Percentiles rank a stretch among this genome's conserved stretches.
These are phyloP conservation scores for Fusarium cicatricum DNA, from an alignment of 2,329 filamentous ascomycete genomes.

Conservation along the genomic window DNA sequence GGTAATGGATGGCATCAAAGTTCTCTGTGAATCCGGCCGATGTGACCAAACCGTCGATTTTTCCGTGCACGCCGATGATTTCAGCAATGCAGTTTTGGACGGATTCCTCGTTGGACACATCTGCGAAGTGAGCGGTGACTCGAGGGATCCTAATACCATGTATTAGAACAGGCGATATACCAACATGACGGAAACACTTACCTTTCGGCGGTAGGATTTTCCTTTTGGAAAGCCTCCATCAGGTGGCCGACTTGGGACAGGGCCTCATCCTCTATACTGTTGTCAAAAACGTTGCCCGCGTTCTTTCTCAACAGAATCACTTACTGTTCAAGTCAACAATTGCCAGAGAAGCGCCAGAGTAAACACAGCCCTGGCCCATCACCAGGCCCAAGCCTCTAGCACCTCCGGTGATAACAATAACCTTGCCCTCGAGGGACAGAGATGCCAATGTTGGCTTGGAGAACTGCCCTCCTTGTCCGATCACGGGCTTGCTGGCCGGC, in stretches of 20 bases:
- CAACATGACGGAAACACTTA: conserved; percentile 45
- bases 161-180: background rate
- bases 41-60: conserved; percentile 92
- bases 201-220: conserved; percentile 78
- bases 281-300: conserved; percentile 6
- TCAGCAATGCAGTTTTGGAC: conserved; percentile 77
- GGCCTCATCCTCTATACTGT: conserved; percentile 79
- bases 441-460: conserved; percentile 84
- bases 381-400: conserved; percentile 88
- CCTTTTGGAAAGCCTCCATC: conserved; percentile 75
- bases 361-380: conserved; percentile 90
- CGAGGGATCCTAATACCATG: conserved; percentile 67
- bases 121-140: conserved; percentile 88
- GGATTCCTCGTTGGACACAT: conserved; percentile 83
- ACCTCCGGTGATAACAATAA: conserved; percentile 87
- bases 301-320: conserved; percentile 42
- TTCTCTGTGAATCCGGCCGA: conserved; percentile 96
- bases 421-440: conserved; percentile 85
- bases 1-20: conserved; percentile 88
- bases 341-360: conserved; percentile 86
- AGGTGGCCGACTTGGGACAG: conserved; percentile 77
- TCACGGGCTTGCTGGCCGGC: conserved; percentile 73
- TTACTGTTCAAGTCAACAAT: conserved; percentile 92
- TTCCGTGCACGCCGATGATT: conserved; percentile 65
- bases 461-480: conserved; percentile 79